Evolutionary conservation across 805 yeast genomes (phyloP), one percentile per base, ranked within the genome.

Genomic region (Clavispora carvajalis): DNA sequence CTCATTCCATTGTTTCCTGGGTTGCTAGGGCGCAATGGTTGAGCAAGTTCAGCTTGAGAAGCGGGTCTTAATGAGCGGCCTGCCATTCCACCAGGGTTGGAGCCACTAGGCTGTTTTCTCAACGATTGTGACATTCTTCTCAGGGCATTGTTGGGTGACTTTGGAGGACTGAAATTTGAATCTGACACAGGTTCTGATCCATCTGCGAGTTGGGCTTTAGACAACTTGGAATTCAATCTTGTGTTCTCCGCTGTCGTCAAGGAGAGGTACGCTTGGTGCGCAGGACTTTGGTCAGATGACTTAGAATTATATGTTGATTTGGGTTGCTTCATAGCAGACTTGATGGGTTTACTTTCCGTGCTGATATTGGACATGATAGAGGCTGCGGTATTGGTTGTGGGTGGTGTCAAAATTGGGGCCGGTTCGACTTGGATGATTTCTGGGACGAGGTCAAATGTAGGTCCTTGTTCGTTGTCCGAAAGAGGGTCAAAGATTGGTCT

Each of bases 171-270:
- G 8, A 31, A 16, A 4, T 15, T 7, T 15, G 38, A 9, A 23
- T 35, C 38, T 2, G 37, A 17, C 12, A 15, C 30, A n/a, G n/a
- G 21, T 28, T 22, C 21, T 21, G 13, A 23, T 30, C 31, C 36
- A n/a, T 60, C 65, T 21, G 40, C 44, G 46, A 71, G 60, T 37
- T 69, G 63, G 4, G 68, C 48, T 0, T 73, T 51, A 6, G 80
- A 71, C 54, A 78, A 57, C 44, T 74, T 73, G 1, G 91, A 83
- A 60, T 85, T 85, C 41, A 82, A 55, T 43, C 89, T 70, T 0
- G 93, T 85, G 57, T 85, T 85, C 54, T 84, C 89, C 1, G 90
- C 90, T 0, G 93, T 85, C 1, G 90, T 73, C 39, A 82, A 60
- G 0, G 86, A 79, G 33, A 82, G 54, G 51, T 82, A 82, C 0